Evolutionary conservation across 2,329 filamentous ascomycete genomes (phyloP).

Genomic region (Seiridium unicorne): DNA sequence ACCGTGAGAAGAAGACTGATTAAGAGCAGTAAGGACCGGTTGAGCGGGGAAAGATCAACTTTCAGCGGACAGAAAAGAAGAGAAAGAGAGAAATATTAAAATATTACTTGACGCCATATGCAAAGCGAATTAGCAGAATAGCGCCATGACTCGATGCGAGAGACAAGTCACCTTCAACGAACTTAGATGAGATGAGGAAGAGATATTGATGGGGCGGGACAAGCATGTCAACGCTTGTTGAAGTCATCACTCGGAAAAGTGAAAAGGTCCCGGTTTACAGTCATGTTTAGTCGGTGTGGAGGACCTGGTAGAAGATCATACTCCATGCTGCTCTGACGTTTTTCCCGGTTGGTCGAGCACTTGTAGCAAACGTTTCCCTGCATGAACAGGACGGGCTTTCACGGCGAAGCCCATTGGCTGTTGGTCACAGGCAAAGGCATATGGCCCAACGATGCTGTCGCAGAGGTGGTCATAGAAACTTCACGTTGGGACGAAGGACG

Average conservation of each 20-base stretch:
- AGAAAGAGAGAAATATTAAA: not conserved
- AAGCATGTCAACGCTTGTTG: not conserved
- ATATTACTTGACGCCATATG: not conserved
- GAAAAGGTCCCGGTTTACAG: too few species aligned
- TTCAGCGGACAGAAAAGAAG: constrained; percentile 20
- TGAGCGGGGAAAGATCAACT: constrained; percentile 29
- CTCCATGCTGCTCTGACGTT: not conserved
- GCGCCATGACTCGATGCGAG: not conserved
- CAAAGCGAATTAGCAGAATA: not conserved
- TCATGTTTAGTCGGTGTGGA: not conserved
- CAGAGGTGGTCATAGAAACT: not conserved
- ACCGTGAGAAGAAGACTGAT: not conserved
- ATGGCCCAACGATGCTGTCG: not conserved
- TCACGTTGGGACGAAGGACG: not conserved
- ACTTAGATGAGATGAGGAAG: not conserved
- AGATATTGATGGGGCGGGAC: not conserved
- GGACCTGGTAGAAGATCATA: constrained; percentile 1
- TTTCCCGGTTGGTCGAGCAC: not conserved
- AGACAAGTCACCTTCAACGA: too few species aligned
- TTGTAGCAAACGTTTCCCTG: not conserved
- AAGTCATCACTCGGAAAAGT: not conserved
- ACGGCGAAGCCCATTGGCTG: not conserved
- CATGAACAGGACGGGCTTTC: not conserved
- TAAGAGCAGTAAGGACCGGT: constrained; percentile 15
- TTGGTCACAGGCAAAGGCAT: not conserved